These are phyloP conservation scores for Grigorovia yakushimaensis DNA, from an alignment of 805 yeast species.

Conservation along the genomic window DNA sequence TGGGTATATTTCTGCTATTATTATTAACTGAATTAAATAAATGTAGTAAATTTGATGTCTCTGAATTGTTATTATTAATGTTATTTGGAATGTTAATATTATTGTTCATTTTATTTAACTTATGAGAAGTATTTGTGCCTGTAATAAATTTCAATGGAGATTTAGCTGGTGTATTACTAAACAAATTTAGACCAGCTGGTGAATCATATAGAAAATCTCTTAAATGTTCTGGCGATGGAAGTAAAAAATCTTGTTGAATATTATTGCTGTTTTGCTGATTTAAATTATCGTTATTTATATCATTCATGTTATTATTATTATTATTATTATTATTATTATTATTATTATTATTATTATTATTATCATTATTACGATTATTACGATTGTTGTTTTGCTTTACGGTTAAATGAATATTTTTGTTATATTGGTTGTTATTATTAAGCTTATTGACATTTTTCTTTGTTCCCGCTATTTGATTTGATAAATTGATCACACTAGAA, in stretches of 20 bases:
- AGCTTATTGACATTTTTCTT: slow-evolving; percentile 2
- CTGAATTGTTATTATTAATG: slow-evolving; percentile 5
- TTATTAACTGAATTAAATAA: slow-evolving; percentile 6
- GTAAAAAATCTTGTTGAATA: slow-evolving; percentile 23
- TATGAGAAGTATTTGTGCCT: slow-evolving; percentile 6
- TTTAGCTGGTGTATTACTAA: slow-evolving; percentile 29
- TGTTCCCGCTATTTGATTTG: not conserved
- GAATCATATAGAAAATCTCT: slow-evolving; percentile 28
- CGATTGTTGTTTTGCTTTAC: not conserved
- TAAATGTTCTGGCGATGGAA: slow-evolving; percentile 29
- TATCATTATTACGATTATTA: not conserved
- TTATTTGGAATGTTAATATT: not conserved
- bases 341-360: not conserved
- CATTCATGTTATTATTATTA: not conserved
- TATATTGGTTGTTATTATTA: not conserved
- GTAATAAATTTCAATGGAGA: slow-evolving; percentile 27
- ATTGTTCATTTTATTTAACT: slow-evolving; percentile 1
- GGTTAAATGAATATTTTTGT: not conserved
- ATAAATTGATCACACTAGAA: slow-evolving; percentile 24
- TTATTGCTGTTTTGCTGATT: slow-evolving; percentile 4
- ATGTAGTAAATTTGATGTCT: slow-evolving; percentile 8
- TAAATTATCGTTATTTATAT: not conserved
- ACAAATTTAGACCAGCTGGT: slow-evolving; percentile 24
- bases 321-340: not conserved
- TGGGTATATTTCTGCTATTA: not conserved